Base-by-base conservation (phyloP, 352 stramenopile genomes). In the Phytophthora foliorum region DNA sequence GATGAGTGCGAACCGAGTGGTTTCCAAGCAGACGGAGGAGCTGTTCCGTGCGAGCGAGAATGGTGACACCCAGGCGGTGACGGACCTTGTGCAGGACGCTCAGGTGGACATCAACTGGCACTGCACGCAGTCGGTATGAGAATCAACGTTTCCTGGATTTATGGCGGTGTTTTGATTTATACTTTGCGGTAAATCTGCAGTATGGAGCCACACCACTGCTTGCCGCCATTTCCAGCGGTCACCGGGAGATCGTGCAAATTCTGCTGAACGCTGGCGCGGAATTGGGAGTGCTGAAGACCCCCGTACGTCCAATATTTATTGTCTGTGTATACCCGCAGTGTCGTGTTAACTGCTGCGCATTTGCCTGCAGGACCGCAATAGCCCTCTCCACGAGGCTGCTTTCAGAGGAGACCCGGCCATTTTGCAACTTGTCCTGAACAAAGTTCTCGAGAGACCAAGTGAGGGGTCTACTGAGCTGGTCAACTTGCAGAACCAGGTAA, bases 91-190 rank as follows among this genome's bases (percentile, higher is more conserved):
- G 27, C 21, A 70, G 19, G 63, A 90, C 41, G 63, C 80, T 45
- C 60, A 59, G 38, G 75, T 73, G 8, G 82, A 93, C 57, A 74
- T 92, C 55, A 92, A 94, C 68, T 94, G 85, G 81, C 87, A 93
- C 57, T 74, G 78, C 69, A 75, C 72, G 54, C 79, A 89, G 67
- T 80, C 84, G 75, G 84, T 93, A 54, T 7, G 31, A 27, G 27
- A 19, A 32, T 16, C 48, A 38, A 32, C 8, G 2, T 21, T 53
- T 53, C 34, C 16, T 14, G 11, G 41, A 25, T 46, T 14, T 22
- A 16, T 21, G 16, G 41, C 8, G 19, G 41, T 48, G 24, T 29
- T 17, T 44, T 64, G 57, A 42, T 10, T 46, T 41, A 13, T 19
- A 49, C 21, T 56, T 27, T 49, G n/a, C 58, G 38, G 32, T 21